Base-by-base conservation (phyloP, 2,329 filamentous ascomycete genomes). In the Calonectria multiphialidica region DNA sequence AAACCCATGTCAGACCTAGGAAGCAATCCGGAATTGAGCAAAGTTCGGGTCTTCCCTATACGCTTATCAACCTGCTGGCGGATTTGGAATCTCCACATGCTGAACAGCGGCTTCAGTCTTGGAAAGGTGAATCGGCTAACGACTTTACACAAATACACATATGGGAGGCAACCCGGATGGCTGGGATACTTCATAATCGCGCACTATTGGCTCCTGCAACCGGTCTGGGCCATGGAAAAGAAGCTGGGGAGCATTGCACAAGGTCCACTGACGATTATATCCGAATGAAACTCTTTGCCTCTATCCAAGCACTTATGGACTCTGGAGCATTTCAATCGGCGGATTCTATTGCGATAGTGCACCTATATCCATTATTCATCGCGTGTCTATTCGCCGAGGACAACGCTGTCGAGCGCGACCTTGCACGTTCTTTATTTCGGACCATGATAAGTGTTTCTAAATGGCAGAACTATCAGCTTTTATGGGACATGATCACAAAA, bases 361-460 rank as follows among this genome's bases (percentile, higher is more conserved):
- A 62, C 18, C 21, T 68, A 15, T 68, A 68, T 21, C 66, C 55
- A 3, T 37, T 68, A 2, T 68, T 68, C n/a, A 68, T 68, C 33
- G 66, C 53, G 2, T 44, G 66, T 15, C 13, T 68, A 3, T 62
- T 68, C 15, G 42, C 44, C 2, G 49, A 25, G 12, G 53, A 70
- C 10, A 63, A 66, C 25, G 21, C 23, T 9, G 23, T 28, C 30
- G 50, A 72, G 35, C 61, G 53, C 3, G 49, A 50, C 21, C 44
- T 72, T 23, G 55, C 70, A 13, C 50, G 62, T 2, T 30, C 61
- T 8, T 35, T 62, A 8, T 72, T 70, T 28, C 53, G 66, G 2
- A 21, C 42, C 8, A 21, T 45, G 42, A 45, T 45, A 1, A 8
- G 21, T 8, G 42, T 45, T 45, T 23, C 42, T 2, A 45, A 45